phyloP scores from a whole-genome alignment of 2,329 filamentous ascomycete genomes.

The Fusarium lateritium region DNA sequence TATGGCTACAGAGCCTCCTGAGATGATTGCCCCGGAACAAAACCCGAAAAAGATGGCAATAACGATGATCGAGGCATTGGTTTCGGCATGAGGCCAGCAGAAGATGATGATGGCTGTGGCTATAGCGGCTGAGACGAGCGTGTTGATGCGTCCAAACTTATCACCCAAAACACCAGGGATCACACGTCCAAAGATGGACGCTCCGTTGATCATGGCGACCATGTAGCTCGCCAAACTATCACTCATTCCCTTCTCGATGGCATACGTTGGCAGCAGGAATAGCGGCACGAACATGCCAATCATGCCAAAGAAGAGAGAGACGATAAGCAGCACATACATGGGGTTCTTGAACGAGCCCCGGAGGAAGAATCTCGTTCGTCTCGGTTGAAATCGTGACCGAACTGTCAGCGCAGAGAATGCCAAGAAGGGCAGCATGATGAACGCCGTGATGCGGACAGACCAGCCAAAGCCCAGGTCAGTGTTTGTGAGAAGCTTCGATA shows the following conservation, averaged over 20 bases:
- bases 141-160: constrained; percentile 69
- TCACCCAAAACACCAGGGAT: constrained; percentile 72
- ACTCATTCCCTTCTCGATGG: constrained; percentile 66
- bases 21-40: constrained; percentile 59
- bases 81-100: constrained; percentile 53
- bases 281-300: constrained; percentile 44
- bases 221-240: constrained; percentile 74
- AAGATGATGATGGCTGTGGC: constrained; percentile 30
- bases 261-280: constrained; percentile 67
- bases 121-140: constrained; percentile 47
- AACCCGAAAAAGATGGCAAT: constrained; percentile 58
- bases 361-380: constrained; percentile 58
- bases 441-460: constrained; percentile 67
- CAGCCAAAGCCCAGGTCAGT: constrained; percentile 63
- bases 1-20: constrained; percentile 60
- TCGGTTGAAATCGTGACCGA: constrained; percentile 54
- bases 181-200: constrained; percentile 71
- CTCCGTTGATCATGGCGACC: constrained; percentile 76
- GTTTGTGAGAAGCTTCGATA: constrained; percentile 63
- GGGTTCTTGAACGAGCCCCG: constrained; percentile 51
- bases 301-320: constrained; percentile 57
- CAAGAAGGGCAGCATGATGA: constrained; percentile 62
- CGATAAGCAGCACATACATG: constrained; percentile 35
- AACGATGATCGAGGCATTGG: constrained; percentile 54
- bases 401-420: constrained; percentile 56